Conservation (phyloP, 176 grass and related monocot species). For the Triticum dicoccoides region DNA sequence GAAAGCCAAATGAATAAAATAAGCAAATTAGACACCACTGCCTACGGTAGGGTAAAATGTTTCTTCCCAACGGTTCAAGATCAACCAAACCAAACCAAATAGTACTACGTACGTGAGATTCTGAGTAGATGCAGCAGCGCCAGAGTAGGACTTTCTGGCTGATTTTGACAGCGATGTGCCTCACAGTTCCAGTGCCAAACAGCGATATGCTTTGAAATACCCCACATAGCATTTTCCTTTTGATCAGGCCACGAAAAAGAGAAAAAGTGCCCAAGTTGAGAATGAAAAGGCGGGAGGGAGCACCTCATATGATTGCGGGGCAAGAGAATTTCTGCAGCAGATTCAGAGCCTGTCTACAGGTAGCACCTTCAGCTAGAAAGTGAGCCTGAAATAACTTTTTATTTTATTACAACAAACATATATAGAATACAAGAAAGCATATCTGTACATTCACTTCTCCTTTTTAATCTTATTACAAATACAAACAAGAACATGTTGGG, state of each 20-base stretch:
- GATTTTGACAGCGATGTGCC: slow-evolving; percentile 37
- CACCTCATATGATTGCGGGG: slow-evolving; percentile 17
- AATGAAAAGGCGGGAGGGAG: neutral
- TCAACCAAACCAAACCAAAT: slow-evolving; percentile 41
- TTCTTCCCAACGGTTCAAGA: slow-evolving; percentile 29
- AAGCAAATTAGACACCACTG: slow-evolving; percentile 18
- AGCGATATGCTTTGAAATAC: slow-evolving; percentile 5
- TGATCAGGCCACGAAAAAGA: slow-evolving; percentile 19
- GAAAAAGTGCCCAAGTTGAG: neutral
- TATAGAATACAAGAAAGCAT: slow-evolving; percentile 16
- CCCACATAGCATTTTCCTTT: neutral
- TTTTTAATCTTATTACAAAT: slow-evolving; percentile 48
- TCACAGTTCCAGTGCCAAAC: neutral
- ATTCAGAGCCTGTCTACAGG: neutral
- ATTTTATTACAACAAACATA: slow-evolving; percentile 27
- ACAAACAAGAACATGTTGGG: slow-evolving; percentile 30
- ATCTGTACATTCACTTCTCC: slow-evolving; percentile 38
- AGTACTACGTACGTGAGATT: slow-evolving; percentile 19
- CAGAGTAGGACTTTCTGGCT: slow-evolving; percentile 32
- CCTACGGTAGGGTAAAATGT: slow-evolving; percentile 26
- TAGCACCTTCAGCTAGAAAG: neutral
- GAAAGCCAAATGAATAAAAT: slow-evolving; percentile 30
- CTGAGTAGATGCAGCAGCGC: slow-evolving; percentile 35
- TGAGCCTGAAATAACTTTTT: neutral
- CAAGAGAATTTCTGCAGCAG: slow-evolving; percentile 14